Evolutionary conservation across 148 eudicot species (phyloP).

Genomic region (Rhododendron henanense): DNA sequence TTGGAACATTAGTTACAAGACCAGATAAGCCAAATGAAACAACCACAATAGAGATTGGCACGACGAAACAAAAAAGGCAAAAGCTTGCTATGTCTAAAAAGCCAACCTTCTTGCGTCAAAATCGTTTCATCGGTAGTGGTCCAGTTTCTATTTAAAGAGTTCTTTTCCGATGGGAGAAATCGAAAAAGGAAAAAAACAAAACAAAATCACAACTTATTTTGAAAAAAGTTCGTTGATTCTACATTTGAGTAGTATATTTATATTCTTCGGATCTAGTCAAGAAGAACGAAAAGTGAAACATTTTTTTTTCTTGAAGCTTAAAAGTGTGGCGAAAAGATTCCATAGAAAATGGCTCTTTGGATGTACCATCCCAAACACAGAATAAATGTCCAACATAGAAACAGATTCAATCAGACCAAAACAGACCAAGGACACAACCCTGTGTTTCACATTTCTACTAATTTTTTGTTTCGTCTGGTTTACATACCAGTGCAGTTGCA

Average conservation of each 20-base stretch:
- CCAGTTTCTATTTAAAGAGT: background rate
- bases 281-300: too few species aligned
- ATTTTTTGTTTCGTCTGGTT: background rate
- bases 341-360: background rate
- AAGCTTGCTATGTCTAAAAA: background rate
- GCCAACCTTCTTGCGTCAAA: background rate
- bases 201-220: too few species aligned
- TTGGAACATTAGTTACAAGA: background rate
- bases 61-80: background rate
- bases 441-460: background rate
- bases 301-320: background rate
- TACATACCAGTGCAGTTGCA: conserved; percentile 20
- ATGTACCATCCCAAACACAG: background rate
- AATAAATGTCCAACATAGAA: background rate
- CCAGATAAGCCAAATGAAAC: background rate
- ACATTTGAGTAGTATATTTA: too few species aligned
- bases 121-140: background rate
- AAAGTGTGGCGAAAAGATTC: background rate
- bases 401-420: background rate
- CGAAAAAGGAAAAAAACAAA: too few species aligned
- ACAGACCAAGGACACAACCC: background rate
- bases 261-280: too few species aligned
- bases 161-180: background rate
- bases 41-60: background rate
- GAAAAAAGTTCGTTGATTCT: too few species aligned